Percentiles rank a stretch among this genome's conserved stretches.
These are phyloP conservation scores for Clathrospora elynae DNA, from an alignment of 2,329 filamentous ascomycete genomes.

Conservation along the genomic window DNA sequence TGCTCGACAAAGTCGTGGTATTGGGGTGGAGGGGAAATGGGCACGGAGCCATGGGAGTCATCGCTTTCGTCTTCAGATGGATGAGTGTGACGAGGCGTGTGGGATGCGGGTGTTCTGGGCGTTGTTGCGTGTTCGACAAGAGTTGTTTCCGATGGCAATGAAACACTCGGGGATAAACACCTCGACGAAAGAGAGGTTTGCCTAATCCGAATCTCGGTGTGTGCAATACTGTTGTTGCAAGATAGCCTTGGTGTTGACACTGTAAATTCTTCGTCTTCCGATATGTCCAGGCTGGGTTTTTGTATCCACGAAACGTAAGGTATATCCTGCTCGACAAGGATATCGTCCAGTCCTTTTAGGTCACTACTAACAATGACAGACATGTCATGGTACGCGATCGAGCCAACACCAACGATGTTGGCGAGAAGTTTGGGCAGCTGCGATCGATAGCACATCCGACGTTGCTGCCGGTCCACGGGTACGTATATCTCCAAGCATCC, in stretches of 20 bases:
- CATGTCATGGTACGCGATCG: constrained; percentile 13
- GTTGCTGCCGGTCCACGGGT: constrained; percentile 13
- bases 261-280: too few species aligned
- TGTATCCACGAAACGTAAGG: constrained; percentile 23
- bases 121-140: too few species aligned
- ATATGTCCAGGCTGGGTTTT: constrained; percentile 13
- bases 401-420: constrained; percentile 6
- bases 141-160: too few species aligned
- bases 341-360: constrained; percentile 13
- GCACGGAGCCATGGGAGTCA: background rate
- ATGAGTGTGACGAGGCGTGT: too few species aligned
- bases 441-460: constrained; percentile 18
- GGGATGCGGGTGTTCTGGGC: too few species aligned
- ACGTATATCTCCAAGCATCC: constrained; percentile 22
- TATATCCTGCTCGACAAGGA: constrained; percentile 26
- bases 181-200: too few species aligned
- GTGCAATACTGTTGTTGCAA: too few species aligned
- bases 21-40: background rate
- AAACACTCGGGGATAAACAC: background rate
- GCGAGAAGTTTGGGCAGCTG: constrained; percentile 25
- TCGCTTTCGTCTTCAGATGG: background rate
- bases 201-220: too few species aligned
- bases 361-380: constrained; percentile 15
- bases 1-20: constrained; percentile 17
- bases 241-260: too few species aligned